Base-by-base conservation (phyloP, 1,284 basidiomycete genomes). In the Vanrija pseudolonga region DNA sequence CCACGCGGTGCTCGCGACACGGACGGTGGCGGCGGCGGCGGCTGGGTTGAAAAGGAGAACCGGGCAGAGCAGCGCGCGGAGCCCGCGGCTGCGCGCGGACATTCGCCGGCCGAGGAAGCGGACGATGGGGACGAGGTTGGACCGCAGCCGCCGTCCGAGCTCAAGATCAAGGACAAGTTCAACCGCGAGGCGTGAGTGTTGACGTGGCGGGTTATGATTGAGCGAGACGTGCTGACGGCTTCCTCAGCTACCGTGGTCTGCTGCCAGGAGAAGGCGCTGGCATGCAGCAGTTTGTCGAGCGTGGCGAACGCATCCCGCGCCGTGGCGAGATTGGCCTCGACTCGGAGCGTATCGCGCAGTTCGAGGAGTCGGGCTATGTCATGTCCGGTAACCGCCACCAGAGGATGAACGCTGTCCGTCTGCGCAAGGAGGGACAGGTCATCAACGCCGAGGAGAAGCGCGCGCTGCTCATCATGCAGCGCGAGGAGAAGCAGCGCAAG, bases 371-470 rank as follows among this genome's bases (percentile, higher is more conserved):
- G 17, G 95, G 95, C n/a, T 98, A 95, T 74, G 95, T 98, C 53
- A 98, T 98, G 96, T 92, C 89, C 67, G 95, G 95, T 42, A 89
- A 86, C 68, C 80, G 95, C 53, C 94, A 98, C 74, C 81, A 86
- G 60, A 82, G 89, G 69, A 97, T 97, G 94, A 97, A 95, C 66
- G 96, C 94, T 0, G 95, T 98, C 38, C 87, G 96, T 58, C 89
- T 97, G 84, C 81, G 95, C 67, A 76, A 98, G 81, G 95, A 98
- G 80, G 96, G 97, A 78, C 95, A 98, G 78, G 93, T 98, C 57
- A 95, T 97, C 72, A 91, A 87, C 64, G 93, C 94, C 1, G 95
- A 98, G 78, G 95, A 98, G 80, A 96, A 97, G 80, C 80, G 93
- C 42, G 89, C 90, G 22, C 91, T 97, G 55, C 73, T 98, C 67